Base-by-base conservation (phyloP, 129 eudicot species). In the Logfia minima region DNA sequence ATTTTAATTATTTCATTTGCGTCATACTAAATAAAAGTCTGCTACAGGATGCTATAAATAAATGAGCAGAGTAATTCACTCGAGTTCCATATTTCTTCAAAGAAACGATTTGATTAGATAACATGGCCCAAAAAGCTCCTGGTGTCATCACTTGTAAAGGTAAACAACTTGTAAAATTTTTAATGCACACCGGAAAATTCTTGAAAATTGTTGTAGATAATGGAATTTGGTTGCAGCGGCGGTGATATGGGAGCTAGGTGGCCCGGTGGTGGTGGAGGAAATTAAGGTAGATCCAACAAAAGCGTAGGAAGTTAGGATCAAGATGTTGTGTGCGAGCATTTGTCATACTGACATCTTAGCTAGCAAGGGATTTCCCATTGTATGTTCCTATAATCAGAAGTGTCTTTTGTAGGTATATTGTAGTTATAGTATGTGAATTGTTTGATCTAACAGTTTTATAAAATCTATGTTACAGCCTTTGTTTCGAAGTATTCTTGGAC, bases 71-170 rank as follows among this genome's bases (percentile, higher is more conserved):
- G 24, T 56, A 17, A 56, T 32, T 32, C 35, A 32, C 62, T 56
- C 21, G 24, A 56, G 6, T 53, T 6, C n/a, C 59, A 53, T 53
- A 53, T 17, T 53, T 17, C 59, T 53, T 53, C 59, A 13, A 53
- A 53, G 4, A 17, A 56, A n/a, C 62, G 2, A n/a, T 56, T n/a
- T n/a, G 23, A 56, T 56, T 14, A 56, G n/a, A 32, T 32, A 32
- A 32, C 23, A 58, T 58, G 63, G 63, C 63, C 22, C 63, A 58
- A 17, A 19, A 58, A 58, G 26, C 63, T 58, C 63, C 63, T 3
- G 13, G 63, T 58, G 63, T 58, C 63, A 58, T 58, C 63, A 58
- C 28, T 19, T 58, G 26, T 58, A 58, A 58, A 58, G 63, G 28
- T 58, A 58, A 58, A 8, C 63, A 58, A 19, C 21, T 58, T 58